These are phyloP conservation scores for Scutellaria baicalensis DNA, from an alignment of 257 asterid species.

Conservation along the genomic window DNA sequence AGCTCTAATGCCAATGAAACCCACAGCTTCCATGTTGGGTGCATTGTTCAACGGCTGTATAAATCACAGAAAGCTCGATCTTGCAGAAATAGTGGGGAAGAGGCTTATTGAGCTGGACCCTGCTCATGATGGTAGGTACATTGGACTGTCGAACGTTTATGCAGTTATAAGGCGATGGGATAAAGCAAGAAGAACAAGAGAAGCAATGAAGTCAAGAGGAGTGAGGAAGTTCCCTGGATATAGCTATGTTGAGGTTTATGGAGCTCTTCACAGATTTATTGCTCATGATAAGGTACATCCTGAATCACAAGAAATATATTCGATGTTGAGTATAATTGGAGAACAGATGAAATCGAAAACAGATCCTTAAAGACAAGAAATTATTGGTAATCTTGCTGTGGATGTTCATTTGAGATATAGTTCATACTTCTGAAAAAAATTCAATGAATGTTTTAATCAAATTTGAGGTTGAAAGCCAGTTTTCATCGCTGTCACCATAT, in stretches of 20 bases:
- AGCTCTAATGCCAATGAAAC: conserved; percentile 37
- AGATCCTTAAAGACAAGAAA: conserved; percentile 20
- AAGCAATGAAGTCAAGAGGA: conserved; percentile 64
- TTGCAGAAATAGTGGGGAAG: conserved; percentile 62
- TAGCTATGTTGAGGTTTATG: conserved; percentile 57
- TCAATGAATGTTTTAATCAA: background rate
- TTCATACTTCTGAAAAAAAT: background rate
- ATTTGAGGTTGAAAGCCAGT: background rate
- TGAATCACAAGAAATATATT: conserved; percentile 35
- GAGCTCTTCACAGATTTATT: conserved; percentile 46
- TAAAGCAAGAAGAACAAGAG: conserved; percentile 50
- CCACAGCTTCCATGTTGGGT: conserved; percentile 63
- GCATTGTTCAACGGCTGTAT: conserved; percentile 69
- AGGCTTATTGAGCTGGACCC: conserved; percentile 61
- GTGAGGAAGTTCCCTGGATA: conserved; percentile 60
- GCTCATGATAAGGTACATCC: conserved; percentile 63
- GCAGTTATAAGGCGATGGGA: conserved; percentile 55
- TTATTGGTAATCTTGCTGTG: background rate
- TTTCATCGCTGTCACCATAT: no score
- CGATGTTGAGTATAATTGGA: conserved; percentile 29
- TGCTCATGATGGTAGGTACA: conserved; percentile 59
- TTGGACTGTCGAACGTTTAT: conserved; percentile 69
- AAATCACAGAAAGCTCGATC: conserved; percentile 44
- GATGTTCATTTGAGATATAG: background rate
- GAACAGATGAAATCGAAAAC: conserved; percentile 41